phyloP scores from a whole-genome alignment of 2,329 filamentous ascomycete genomes.

The Claviceps capensis region DNA sequence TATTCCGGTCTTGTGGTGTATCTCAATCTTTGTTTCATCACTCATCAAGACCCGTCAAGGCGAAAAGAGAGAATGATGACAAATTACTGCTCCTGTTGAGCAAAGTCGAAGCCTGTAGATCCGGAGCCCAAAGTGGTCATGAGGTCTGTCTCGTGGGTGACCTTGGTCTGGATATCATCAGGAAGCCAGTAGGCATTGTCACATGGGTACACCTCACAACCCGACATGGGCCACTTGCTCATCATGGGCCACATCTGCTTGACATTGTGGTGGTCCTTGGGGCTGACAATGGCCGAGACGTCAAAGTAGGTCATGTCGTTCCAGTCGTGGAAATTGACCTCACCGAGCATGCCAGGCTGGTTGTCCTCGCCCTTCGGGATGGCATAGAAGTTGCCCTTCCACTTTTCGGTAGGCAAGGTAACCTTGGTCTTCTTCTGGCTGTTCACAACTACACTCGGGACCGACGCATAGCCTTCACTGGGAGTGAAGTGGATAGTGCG shows the following conservation, averaged over 20 bases:
- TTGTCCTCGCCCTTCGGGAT: conserved; percentile 29
- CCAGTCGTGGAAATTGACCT: conserved; percentile 36
- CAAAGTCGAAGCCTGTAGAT: conserved; percentile 12
- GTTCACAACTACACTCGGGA: conserved; percentile 26
- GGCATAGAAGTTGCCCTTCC: conserved; percentile 39
- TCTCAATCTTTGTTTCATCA: no score
- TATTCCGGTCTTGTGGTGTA: no score
- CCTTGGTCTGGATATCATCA: conserved; percentile 43
- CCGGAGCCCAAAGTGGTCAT: conserved; percentile 35
- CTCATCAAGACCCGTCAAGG: no score
- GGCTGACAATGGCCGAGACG: conserved; percentile 43
- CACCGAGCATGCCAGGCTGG: conserved; percentile 37
- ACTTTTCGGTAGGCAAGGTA: conserved; percentile 24
- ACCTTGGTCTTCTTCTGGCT: conserved; percentile 26
- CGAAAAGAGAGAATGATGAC: no score
- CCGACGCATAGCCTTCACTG: conserved; percentile 21
- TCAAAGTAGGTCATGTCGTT: conserved; percentile 40
- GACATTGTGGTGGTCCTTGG: conserved; percentile 34
- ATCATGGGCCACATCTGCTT: conserved; percentile 38
- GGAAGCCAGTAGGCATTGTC: conserved; percentile 37
- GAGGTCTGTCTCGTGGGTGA: conserved; percentile 32
- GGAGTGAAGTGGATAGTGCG: conserved; percentile 39
- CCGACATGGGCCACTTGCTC: conserved; percentile 27
- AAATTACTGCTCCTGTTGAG: not conserved
- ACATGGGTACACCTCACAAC: conserved; percentile 39